phyloP scores from a whole-genome alignment of 306 rosid genomes.

The Myrica gale region DNA sequence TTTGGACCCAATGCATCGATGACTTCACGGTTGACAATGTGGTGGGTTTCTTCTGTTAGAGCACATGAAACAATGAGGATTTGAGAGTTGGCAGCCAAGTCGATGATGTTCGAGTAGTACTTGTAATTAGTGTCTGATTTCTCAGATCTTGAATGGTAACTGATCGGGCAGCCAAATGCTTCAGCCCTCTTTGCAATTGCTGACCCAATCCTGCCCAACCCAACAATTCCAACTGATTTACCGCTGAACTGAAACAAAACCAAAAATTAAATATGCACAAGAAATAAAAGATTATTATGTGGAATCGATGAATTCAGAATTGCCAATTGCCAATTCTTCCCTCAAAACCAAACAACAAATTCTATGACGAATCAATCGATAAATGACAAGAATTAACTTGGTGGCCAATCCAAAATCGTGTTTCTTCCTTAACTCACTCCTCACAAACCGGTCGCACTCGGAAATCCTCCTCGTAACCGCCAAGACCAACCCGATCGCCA shows the following conservation, averaged over 20 bases:
- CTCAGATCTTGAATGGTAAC: conserved; percentile 54
- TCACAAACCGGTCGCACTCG: conserved; percentile 42
- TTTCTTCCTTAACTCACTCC: conserved; percentile 38
- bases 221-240: conserved; percentile 63
- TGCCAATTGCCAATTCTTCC: background rate
- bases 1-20: conserved; percentile 61
- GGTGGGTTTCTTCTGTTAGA: conserved; percentile 52
- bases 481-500: conserved; percentile 52
- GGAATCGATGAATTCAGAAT: background rate
- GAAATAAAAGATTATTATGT: background rate
- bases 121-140: conserved; percentile 47
- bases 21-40: conserved; percentile 55
- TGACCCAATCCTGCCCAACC: conserved; percentile 74
- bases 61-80: conserved; percentile 57
- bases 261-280: background rate
- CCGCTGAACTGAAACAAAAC: conserved; percentile 57
- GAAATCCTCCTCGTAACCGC: conserved; percentile 45
- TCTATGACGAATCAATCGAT: background rate
- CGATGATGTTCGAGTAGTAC: conserved; percentile 44
- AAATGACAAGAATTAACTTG: conserved; percentile 34
- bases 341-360: background rate
- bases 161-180: conserved; percentile 55
- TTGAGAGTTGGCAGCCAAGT: conserved; percentile 50
- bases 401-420: conserved; percentile 31
- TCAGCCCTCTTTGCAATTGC: conserved; percentile 66